phyloP scores from a whole-genome alignment of 805 yeast genomes.

The Kodamaea leandrae region DNA sequence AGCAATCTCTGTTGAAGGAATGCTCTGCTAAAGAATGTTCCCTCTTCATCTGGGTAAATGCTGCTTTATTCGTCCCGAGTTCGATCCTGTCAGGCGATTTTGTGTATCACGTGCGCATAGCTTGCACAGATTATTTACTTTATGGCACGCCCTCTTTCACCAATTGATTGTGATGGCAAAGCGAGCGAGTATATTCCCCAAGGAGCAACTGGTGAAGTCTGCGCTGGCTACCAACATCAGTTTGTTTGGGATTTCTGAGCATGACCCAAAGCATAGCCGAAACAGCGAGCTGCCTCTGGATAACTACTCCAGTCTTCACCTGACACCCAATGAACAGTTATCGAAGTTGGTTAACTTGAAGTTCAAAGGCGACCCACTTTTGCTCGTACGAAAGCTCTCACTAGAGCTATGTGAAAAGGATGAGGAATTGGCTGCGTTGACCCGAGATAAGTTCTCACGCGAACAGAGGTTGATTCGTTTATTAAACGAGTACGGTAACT shows the following conservation, averaged over 20 bases:
- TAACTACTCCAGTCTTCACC: slow-evolving; percentile 14
- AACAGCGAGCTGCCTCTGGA: slow-evolving; percentile 2
- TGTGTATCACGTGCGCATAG: slow-evolving; percentile 1
- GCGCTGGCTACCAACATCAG: slow-evolving; percentile 5
- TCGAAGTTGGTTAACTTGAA: slow-evolving; percentile 22
- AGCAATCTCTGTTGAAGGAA: too few species aligned
- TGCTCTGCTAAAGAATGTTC: too few species aligned
- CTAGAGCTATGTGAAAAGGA: slow-evolving; percentile 48
- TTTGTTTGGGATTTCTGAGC: slow-evolving; percentile 11
- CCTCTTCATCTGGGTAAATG: too few species aligned
- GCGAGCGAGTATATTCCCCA: slow-evolving; percentile 15
- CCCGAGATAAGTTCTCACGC: slow-evolving; percentile 29
- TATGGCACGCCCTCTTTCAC: not conserved
- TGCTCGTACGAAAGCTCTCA: slow-evolving; percentile 46
- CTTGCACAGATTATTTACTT: not conserved
- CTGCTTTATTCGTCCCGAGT: not conserved
- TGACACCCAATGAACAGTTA: slow-evolving; percentile 21
- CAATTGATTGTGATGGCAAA: slow-evolving; percentile 9
- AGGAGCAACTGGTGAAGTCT: slow-evolving; percentile 9
- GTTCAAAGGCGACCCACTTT: slow-evolving; percentile 24
- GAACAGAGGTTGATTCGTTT: slow-evolving; percentile 34
- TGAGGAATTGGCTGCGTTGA: slow-evolving; percentile 40
- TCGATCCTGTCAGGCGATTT: not conserved
- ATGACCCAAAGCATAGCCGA: not conserved
- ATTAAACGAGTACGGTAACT: slow-evolving; percentile 35